A percentile compares a stretch with the other conserved stretches of the same genome.
These are phyloP conservation scores for Sophora flavescens DNA, from an alignment of 306 rosid genomes.

Conservation along the genomic window DNA sequence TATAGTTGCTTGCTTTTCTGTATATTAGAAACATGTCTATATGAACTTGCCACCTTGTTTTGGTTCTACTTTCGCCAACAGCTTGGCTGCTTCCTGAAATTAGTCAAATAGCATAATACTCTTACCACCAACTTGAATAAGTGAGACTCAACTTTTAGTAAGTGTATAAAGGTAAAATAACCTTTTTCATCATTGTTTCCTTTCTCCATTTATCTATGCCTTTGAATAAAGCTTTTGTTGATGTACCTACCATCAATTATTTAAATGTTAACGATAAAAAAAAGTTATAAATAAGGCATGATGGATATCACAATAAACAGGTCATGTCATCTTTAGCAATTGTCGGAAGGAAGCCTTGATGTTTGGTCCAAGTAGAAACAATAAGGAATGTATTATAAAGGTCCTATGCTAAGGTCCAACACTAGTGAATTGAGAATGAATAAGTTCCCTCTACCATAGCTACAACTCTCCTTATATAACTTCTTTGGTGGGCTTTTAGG, in stretches of 20 bases:
- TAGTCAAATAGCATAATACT: slow-evolving; percentile 29
- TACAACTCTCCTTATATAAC: too few relatives aligned
- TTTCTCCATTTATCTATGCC: slow-evolving; percentile 81
- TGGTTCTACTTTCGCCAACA: slow-evolving; percentile 46
- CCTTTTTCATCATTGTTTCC: slow-evolving; percentile 70
- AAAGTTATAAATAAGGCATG: not conserved
- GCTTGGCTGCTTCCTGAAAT: slow-evolving; percentile 65
- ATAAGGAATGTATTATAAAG: too few relatives aligned
- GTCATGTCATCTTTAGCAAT: not conserved
- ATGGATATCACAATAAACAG: not conserved
- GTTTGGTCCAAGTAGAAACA: too few relatives aligned
- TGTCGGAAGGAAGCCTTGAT: not conserved
- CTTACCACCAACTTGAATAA: not conserved
- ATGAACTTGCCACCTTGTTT: too few relatives aligned
- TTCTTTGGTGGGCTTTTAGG: too few relatives aligned
- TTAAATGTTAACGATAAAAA: slow-evolving; percentile 11
- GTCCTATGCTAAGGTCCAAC: too few relatives aligned
- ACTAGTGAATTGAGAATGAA: too few relatives aligned
- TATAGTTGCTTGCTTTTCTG: too few relatives aligned
- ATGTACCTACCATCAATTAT: slow-evolving; percentile 59
- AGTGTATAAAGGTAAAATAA: slow-evolving; percentile 13
- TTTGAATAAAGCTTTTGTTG: slow-evolving; percentile 74
- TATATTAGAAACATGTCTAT: too few relatives aligned
- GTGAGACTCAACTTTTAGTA: not conserved
- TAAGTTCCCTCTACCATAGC: too few relatives aligned